Conservation (phyloP, 345 rosid species). For the Boechera stricta region DNA sequence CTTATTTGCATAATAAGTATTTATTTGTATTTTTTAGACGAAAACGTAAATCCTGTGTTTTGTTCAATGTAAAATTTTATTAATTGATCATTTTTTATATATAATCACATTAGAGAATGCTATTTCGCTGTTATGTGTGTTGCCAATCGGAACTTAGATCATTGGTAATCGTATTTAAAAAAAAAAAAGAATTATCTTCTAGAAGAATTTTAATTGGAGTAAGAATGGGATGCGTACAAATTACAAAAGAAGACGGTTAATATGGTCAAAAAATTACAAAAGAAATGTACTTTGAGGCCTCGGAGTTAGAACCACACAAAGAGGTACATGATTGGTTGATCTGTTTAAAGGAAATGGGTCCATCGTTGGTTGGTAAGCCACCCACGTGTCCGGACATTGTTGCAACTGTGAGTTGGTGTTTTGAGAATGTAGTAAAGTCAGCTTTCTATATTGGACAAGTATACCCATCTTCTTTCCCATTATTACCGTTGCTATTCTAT, state of each 20-base stretch:
- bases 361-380: conserved; percentile 35
- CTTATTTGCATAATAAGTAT: too few species aligned
- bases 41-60: too few species aligned
- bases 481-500: conserved; percentile 24
- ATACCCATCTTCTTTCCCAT: conserved; percentile 4
- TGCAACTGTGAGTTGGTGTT: conserved; percentile 37
- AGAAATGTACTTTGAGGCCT: conserved; percentile 15
- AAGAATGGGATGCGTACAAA: neutral
- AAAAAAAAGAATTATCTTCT: neutral
- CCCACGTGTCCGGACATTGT: conserved; percentile 43
- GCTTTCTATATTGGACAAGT: conserved; percentile 20
- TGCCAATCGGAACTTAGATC: too few species aligned
- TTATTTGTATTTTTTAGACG: too few species aligned
- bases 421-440: conserved; percentile 2
- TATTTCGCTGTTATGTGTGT: too few species aligned
- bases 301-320: conserved; percentile 38
- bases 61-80: too few species aligned
- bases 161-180: neutral
- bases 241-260: neutral
- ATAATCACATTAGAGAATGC: too few species aligned
- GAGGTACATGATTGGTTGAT: conserved; percentile 40
- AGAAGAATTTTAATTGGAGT: neutral
- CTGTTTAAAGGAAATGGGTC: conserved; percentile 27
- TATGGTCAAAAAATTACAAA: conserved; percentile 14
- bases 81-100: too few species aligned